Evolutionary conservation across 148 eudicot species (phyloP).

Genomic region (Cornus suecica): DNA sequence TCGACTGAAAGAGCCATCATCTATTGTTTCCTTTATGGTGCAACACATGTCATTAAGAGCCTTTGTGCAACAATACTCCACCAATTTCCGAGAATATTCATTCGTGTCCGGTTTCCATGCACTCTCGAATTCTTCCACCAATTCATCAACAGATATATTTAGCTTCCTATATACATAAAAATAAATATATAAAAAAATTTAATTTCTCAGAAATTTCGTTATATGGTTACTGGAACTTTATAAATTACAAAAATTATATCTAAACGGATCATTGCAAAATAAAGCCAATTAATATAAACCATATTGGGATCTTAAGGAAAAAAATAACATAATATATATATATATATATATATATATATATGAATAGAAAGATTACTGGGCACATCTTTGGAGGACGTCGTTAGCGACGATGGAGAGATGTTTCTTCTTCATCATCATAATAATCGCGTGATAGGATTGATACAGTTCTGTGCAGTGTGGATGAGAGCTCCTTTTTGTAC

Average conservation of each 20-base stretch:
- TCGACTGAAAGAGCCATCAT: conserved; percentile 56
- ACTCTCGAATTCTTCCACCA: conserved; percentile 45
- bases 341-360: neutral
- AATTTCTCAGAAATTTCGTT: too few species aligned
- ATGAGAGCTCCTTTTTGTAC: neutral
- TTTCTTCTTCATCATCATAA: conserved; percentile 25
- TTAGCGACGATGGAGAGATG: conserved; percentile 57
- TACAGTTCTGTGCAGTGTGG: neutral
- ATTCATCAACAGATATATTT: conserved; percentile 34
- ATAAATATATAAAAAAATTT: neutral
- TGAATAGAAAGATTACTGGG: conserved; percentile 31
- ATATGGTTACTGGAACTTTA: too few species aligned
- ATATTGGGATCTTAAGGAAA: too few species aligned
- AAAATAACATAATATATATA: neutral
- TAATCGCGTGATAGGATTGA: neutral
- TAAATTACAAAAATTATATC: too few species aligned
- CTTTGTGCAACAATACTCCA: conserved; percentile 55
- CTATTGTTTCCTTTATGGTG: conserved; percentile 31
- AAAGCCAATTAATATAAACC: too few species aligned
- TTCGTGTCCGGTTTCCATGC: conserved; percentile 48
- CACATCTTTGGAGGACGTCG: conserved; percentile 50
- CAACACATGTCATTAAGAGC: conserved; percentile 40
- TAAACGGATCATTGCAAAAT: too few species aligned
- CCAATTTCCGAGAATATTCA: conserved; percentile 50
- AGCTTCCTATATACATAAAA: conserved; percentile 36